Percentiles rank a stretch among this genome's conserved stretches.
phyloP scores from a whole-genome alignment of 768 basidiomycete species.

The Lentinula guzmanii region DNA sequence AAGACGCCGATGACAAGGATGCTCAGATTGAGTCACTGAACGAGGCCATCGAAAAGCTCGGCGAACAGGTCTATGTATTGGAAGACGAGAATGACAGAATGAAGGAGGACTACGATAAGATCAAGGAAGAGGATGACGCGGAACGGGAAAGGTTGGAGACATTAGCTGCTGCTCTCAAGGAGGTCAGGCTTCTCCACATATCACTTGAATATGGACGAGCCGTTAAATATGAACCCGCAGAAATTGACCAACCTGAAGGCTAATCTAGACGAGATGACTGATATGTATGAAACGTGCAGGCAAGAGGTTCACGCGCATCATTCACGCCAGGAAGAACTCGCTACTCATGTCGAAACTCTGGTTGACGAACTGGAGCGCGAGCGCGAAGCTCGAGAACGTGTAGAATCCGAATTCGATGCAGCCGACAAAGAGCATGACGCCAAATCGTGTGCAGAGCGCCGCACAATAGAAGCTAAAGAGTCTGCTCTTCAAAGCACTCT shows the following conservation, averaged over 20 bases:
- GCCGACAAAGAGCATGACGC: conserved; percentile 62
- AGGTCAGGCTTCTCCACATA: conserved; percentile 34
- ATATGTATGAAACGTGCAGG: conserved; percentile 57
- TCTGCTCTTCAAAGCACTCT: conserved; percentile 58
- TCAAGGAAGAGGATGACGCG: conserved; percentile 68
- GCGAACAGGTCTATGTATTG: conserved; percentile 74
- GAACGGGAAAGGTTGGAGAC: conserved; percentile 66
- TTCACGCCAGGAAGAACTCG: conserved; percentile 72
- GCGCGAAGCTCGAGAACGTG: conserved; percentile 46
- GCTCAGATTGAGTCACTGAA: conserved; percentile 68
- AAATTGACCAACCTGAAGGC: conserved; percentile 62
- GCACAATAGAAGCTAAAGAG: conserved; percentile 66
- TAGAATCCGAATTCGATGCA: conserved; percentile 47
- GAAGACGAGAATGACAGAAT: conserved; percentile 83
- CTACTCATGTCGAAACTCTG: conserved; percentile 66
- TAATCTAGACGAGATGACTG: conserved; percentile 60
- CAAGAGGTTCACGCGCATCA: conserved; percentile 64
- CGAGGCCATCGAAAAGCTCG: conserved; percentile 72
- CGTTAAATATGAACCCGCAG: conserved; percentile 28
- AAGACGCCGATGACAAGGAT: conserved; percentile 76
- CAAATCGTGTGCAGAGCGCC: conserved; percentile 51
- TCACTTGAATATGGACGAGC: not conserved
- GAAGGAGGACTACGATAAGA: conserved; percentile 61
- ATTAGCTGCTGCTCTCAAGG: conserved; percentile 70
- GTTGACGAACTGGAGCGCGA: conserved; percentile 57